phyloP scores from a whole-genome alignment of 1,139 yeast genomes.

The Saccharomyces hybrid region DNA sequence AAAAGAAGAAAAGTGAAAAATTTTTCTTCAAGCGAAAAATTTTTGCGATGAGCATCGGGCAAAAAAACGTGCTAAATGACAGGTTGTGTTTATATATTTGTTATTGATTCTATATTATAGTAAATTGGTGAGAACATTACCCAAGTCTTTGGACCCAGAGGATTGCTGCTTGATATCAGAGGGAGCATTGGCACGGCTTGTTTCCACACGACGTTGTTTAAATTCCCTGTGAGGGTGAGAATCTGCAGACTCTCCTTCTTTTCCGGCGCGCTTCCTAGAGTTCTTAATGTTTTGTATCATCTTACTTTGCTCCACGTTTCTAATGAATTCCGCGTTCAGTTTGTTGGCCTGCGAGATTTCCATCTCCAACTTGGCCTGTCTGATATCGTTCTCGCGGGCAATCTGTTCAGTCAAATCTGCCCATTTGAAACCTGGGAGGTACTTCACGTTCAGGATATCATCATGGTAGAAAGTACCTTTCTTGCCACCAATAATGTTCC shows the following conservation, averaged over 20 bases:
- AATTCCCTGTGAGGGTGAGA: slow-evolving; percentile 44
- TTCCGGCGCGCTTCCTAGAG: slow-evolving; percentile 27
- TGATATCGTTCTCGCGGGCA: slow-evolving; percentile 79
- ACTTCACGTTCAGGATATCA: slow-evolving; percentile 84
- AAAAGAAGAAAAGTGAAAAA: slow-evolving; percentile 4
- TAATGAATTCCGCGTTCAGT: slow-evolving; percentile 72
- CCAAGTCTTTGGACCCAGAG: slow-evolving; percentile 35
- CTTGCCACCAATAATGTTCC: slow-evolving; percentile 84
- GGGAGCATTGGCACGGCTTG: slow-evolving; percentile 58
- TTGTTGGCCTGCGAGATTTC: slow-evolving; percentile 86
- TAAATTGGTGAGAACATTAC: slow-evolving; percentile 37
- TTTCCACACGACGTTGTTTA: slow-evolving; percentile 55
- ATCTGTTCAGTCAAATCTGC: slow-evolving; percentile 87
- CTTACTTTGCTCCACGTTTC: slow-evolving; percentile 80
- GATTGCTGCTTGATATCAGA: slow-evolving; percentile 35
- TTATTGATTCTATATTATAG: slow-evolving; percentile 20
- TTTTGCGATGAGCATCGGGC: slow-evolving; percentile 4
- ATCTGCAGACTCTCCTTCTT: slow-evolving; percentile 17
- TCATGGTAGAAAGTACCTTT: slow-evolving; percentile 91
- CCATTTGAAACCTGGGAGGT: slow-evolving; percentile 92
- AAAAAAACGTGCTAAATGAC: slow-evolving; percentile 4
- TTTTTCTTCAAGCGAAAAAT: slow-evolving; percentile 2
- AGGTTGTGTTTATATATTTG: slow-evolving; percentile 1
- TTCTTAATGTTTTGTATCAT: slow-evolving; percentile 61
- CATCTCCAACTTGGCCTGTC: slow-evolving; percentile 79